A percentile compares a stretch with the other conserved stretches of the same genome.
These are phyloP conservation scores for Auricularia sp. DNA, from an alignment of 768 basidiomycete species.

Conservation along the genomic window DNA sequence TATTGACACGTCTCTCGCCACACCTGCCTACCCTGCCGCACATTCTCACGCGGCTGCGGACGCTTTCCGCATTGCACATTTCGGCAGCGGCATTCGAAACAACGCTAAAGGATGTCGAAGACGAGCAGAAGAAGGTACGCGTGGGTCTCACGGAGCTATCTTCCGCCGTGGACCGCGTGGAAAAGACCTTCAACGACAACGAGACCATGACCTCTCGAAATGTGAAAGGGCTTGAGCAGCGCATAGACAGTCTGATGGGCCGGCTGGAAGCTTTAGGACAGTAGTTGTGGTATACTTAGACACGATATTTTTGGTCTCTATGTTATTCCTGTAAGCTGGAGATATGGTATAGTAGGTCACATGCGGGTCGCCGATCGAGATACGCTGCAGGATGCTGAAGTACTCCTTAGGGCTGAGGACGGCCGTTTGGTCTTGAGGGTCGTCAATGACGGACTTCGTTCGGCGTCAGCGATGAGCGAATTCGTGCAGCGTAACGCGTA, in stretches of 20 bases:
- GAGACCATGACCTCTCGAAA: slow-evolving; percentile 61
- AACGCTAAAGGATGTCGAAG: slow-evolving; percentile 55
- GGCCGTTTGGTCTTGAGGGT: too few relatives aligned
- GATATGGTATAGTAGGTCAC: too few relatives aligned
- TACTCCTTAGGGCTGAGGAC: too few relatives aligned
- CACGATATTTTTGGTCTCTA: too few relatives aligned
- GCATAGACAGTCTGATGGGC: slow-evolving; percentile 38
- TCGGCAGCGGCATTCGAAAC: slow-evolving; percentile 70
- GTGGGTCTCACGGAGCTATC: slow-evolving; percentile 58
- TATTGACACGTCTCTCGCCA: slow-evolving; percentile 60
- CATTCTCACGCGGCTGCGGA: slow-evolving; percentile 78
- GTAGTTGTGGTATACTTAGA: too few relatives aligned
- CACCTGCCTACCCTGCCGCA: slow-evolving; percentile 78
- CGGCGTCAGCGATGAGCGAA: too few relatives aligned
- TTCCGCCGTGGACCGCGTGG: slow-evolving; percentile 58
- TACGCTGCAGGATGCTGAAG: too few relatives aligned
- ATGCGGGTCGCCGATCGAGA: too few relatives aligned
- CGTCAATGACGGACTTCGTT: too few relatives aligned
- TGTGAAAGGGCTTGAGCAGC: slow-evolving; percentile 55
- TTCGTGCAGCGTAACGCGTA: too few relatives aligned
- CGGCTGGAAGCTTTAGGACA: slow-evolving; percentile 27
- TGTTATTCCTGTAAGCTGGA: too few relatives aligned
- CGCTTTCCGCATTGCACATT: slow-evolving; percentile 70
- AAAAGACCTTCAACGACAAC: slow-evolving; percentile 69
- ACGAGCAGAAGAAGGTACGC: slow-evolving; percentile 55